phyloP scores from a whole-genome alignment of 306 rosid species.

The Prunus mongolica region DNA sequence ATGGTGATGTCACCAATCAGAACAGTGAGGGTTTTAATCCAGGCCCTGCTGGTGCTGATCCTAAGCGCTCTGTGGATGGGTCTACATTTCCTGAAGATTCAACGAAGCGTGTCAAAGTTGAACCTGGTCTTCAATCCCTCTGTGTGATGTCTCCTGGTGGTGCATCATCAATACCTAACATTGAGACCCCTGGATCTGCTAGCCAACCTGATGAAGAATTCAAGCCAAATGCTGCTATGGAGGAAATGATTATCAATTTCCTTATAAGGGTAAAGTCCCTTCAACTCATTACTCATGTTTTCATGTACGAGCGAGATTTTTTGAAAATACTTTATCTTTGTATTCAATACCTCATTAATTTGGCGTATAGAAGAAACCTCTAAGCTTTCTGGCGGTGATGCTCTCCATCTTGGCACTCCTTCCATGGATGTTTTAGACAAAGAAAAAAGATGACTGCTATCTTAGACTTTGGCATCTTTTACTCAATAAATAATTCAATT shows the following conservation, averaged over 20 bases:
- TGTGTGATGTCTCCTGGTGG: slow-evolving; percentile 98
- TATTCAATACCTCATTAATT: background rate
- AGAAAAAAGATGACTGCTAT: background rate
- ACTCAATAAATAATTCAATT: background rate
- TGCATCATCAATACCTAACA: slow-evolving; percentile 83
- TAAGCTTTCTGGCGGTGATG: slow-evolving; percentile 1
- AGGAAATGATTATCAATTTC: slow-evolving; percentile 96
- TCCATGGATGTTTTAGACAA: background rate
- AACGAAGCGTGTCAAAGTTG: slow-evolving; percentile 90
- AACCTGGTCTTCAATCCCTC: slow-evolving; percentile 87
- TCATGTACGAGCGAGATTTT: slow-evolving; percentile 12
- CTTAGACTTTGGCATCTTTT: background rate
- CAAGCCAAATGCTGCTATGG: slow-evolving; percentile 99
- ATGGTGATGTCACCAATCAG: slow-evolving; percentile 64
- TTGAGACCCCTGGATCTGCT: slow-evolving; percentile 92
- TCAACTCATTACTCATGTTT: slow-evolving; percentile 10
- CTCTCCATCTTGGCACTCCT: background rate
- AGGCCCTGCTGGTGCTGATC: slow-evolving; percentile 53
- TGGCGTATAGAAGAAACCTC: background rate
- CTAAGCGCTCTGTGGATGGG: slow-evolving; percentile 80
- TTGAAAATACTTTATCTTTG: background rate
- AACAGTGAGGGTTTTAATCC: slow-evolving; percentile 65
- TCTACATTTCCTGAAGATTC: slow-evolving; percentile 83
- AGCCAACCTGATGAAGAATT: slow-evolving; percentile 98
- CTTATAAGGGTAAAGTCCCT: slow-evolving; percentile 80